Evolutionary conservation across 2,329 filamentous ascomycete genomes (phyloP).

Genomic region (Ambrosiella beaveri): DNA sequence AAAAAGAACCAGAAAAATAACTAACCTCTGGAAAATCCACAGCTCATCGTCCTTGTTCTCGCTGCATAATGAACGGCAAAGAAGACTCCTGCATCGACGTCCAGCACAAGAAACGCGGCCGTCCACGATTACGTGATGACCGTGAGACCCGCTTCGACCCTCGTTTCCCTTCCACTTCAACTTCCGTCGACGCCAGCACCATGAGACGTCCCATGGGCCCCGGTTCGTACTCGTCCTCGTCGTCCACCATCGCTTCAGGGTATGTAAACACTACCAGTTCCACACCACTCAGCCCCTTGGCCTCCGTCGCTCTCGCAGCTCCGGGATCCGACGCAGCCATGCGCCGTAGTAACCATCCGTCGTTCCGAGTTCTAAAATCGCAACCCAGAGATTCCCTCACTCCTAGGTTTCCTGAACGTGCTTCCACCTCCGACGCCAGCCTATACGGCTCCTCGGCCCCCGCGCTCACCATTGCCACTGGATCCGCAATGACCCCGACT

Average conservation of each 20-base stretch:
- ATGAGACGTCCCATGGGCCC: slow-evolving; percentile 11
- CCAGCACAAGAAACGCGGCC: slow-evolving; percentile 69
- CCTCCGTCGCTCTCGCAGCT: not conserved
- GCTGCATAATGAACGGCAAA: slow-evolving; percentile 63
- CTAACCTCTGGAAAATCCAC: slow-evolving; percentile 13
- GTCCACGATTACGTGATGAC: slow-evolving; percentile 61
- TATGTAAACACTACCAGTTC: slow-evolving; percentile 20
- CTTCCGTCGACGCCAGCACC: slow-evolving; percentile 18
- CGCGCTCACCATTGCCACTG: slow-evolving; percentile 13
- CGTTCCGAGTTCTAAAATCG: slow-evolving; percentile 36
- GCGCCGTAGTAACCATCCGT: not conserved
- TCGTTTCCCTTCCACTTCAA: slow-evolving; percentile 22
- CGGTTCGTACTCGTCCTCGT: slow-evolving; percentile 8
- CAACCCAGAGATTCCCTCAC: slow-evolving; percentile 31
- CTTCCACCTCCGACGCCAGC: slow-evolving; percentile 30
- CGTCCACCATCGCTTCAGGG: slow-evolving; percentile 17
- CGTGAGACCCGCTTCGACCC: slow-evolving; percentile 41
- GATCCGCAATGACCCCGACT: not conserved
- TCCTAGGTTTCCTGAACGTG: slow-evolving; percentile 34
- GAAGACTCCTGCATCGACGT: slow-evolving; percentile 69
- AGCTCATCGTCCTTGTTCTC: slow-evolving; percentile 62
- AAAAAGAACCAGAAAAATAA: not conserved
- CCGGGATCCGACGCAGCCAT: not conserved
- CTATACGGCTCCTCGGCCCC: slow-evolving; percentile 23
- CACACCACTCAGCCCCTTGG: slow-evolving; percentile 18